Conservation (phyloP, 768 basidiomycete genomes). For the Amylocystis lapponica region DNA sequence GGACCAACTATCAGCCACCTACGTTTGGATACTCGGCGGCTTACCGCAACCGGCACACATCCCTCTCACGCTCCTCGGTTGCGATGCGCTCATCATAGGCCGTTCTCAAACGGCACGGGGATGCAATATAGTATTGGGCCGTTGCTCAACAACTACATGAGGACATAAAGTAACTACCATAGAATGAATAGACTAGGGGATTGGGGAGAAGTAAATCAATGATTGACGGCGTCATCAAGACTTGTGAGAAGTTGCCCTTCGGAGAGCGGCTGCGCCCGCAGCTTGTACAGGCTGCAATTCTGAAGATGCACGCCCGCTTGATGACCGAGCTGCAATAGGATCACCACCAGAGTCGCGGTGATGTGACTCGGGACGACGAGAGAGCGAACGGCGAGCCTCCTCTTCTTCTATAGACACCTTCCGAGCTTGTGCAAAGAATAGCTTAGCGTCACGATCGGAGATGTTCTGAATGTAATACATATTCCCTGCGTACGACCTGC, state of each 20-base stretch:
- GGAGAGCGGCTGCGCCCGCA: background rate
- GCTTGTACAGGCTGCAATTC: constrained; percentile 1
- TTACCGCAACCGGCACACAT: background rate
- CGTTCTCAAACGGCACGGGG: background rate
- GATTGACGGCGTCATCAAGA: background rate
- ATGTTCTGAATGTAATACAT: constrained; percentile 89
- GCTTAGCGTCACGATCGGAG: constrained; percentile 63
- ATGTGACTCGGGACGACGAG: no score
- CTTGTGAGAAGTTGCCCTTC: background rate
- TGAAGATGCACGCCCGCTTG: constrained; percentile 10
- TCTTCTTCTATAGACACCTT: no score
- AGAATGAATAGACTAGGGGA: background rate
- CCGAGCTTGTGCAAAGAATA: constrained; percentile 92
- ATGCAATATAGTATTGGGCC: background rate
- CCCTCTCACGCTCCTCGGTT: background rate
- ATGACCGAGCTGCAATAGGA: constrained; percentile 6
- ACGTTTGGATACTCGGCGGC: background rate
- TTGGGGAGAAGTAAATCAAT: background rate
- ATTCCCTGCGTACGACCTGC: constrained; percentile 53
- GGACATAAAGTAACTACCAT: no score
- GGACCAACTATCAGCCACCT: constrained; percentile 1
- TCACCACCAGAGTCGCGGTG: background rate
- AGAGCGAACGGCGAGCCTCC: no score
- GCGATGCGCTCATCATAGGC: background rate
- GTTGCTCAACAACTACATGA: no score